Percentiles rank a stretch among this genome's conserved stretches.
phyloP scores from a whole-genome alignment of 495 filamentous ascomycete species.

The Xylaria intraflava region DNA sequence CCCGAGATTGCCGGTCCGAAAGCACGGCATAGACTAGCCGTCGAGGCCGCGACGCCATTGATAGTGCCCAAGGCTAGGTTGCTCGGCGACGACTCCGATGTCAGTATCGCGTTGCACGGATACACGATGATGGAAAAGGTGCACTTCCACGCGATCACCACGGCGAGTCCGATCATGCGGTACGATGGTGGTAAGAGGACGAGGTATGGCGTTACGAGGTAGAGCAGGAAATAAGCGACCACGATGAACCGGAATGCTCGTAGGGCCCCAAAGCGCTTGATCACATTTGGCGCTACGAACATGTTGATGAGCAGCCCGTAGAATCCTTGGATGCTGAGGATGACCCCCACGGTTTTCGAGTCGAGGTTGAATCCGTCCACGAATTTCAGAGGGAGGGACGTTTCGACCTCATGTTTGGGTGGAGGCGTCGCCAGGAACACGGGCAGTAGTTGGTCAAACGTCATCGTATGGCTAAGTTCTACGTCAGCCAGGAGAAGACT shows the following conservation, averaged over 20 bases:
- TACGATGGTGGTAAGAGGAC: slow-evolving; percentile 67
- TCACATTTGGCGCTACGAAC: slow-evolving; percentile 72
- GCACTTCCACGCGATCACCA: slow-evolving; percentile 78
- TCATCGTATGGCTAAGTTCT: slow-evolving; percentile 61
- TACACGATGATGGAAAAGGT: slow-evolving; percentile 80
- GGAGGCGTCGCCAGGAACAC: slow-evolving; percentile 77
- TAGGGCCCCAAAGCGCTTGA: slow-evolving; percentile 64
- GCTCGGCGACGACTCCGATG: slow-evolving; percentile 76
- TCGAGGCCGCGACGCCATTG: slow-evolving; percentile 88
- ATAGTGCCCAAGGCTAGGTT: slow-evolving; percentile 77
- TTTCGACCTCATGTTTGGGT: slow-evolving; percentile 33
- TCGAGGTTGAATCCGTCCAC: slow-evolving; percentile 76
- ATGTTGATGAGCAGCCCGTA: slow-evolving; percentile 81
- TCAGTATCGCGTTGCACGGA: slow-evolving; percentile 75
- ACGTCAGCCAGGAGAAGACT: slow-evolving; percentile 15
- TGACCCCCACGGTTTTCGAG: slow-evolving; percentile 75
- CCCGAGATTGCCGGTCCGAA: slow-evolving; percentile 87
- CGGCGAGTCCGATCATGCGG: slow-evolving; percentile 66
- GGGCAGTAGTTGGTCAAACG: slow-evolving; percentile 88
- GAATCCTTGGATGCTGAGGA: slow-evolving; percentile 83
- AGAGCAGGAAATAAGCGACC: slow-evolving; percentile 78
- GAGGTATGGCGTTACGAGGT: slow-evolving; percentile 82
- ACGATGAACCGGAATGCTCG: slow-evolving; percentile 74
- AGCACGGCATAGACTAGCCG: slow-evolving; percentile 77
- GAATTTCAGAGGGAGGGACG: slow-evolving; percentile 74